Base-by-base conservation (phyloP, 306 rosid species). In the Ormosia emarginata region DNA sequence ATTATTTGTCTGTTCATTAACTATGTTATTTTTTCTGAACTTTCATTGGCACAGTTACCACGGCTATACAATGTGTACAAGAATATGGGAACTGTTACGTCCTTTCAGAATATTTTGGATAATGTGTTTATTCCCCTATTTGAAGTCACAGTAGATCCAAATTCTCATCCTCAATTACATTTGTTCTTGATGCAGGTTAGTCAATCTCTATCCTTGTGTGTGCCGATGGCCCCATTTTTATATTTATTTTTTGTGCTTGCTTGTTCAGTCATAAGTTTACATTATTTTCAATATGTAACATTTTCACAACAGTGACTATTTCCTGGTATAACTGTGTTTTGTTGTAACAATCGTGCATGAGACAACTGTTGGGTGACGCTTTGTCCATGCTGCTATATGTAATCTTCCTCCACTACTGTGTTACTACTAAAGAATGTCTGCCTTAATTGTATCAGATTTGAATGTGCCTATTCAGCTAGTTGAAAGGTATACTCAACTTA, bases 131-230 rank as follows among this genome's bases (percentile, higher is more conserved):
- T 93, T 82, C 98, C 98, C 15, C 88, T 93, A 59, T 93, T 93
- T 72, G 98, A 93, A 85, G 93, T 82, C 82, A 91, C 98, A 2
- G 81, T 93, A 17, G 89, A 91, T 87, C 98, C 98, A 74, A 88
- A 87, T 63, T 91, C 98, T 58, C 98, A 93, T 79, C 97, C 94
- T 74, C 98, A 91, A n/a, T 82, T 93, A 81, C 98, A 93, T 83
- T 56, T 91, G 86, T 93, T 93, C 86, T 84, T 91, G 90, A 90
- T 36, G 86, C 93, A 90, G 96, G 97, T 93, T 71, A 49, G 89
- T 79, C 66, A 71, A 30, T 71, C 40, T 71, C 30, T 15, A 44
- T 17, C 37, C 58, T 58, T 37, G 57, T 41, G 63, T 46, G 32
- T 53, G 53, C 40, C 2, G 4, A 12, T 64, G 24, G 29, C 58